Percentiles rank a stretch among this genome's conserved stretches.
Evolutionary conservation across 164 flowering plant species (phyloP).

Genomic region (Vitis rotundifolia): DNA sequence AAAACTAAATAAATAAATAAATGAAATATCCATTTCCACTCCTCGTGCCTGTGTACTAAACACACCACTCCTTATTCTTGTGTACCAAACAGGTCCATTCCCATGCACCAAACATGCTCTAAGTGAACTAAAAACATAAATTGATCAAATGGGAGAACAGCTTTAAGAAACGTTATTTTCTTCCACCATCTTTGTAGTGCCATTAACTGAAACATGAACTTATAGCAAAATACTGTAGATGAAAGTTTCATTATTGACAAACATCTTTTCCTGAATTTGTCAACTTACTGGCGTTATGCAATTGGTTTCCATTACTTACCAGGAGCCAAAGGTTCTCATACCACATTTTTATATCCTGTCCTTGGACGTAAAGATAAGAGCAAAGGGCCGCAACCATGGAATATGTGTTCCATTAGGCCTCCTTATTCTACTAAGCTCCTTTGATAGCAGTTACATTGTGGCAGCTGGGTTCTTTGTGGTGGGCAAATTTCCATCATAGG

Average conservation of each 20-base stretch:
- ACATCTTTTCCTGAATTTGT: no score
- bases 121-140: no score
- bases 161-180: not conserved
- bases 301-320: no score
- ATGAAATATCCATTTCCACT: no score
- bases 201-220: not conserved
- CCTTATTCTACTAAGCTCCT: conserved; percentile 1
- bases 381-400: not conserved
- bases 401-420: not conserved
- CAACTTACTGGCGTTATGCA: no score
- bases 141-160: no score
- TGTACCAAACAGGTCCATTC: no score
- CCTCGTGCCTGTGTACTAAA: no score
- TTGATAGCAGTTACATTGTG: conserved; percentile 12
- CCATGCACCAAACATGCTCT: no score
- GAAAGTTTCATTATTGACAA: not conserved
- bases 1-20: no score
- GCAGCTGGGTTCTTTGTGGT: conserved; percentile 68
- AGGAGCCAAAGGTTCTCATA: not conserved
- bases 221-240: not conserved
- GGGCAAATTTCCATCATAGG: conserved; percentile 82
- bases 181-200: not conserved
- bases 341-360: not conserved
- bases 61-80: no score
- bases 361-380: not conserved